Evolutionary conservation across 352 stramenopile species (phyloP).

Genomic region (Globisporangium spinosum): DNA sequence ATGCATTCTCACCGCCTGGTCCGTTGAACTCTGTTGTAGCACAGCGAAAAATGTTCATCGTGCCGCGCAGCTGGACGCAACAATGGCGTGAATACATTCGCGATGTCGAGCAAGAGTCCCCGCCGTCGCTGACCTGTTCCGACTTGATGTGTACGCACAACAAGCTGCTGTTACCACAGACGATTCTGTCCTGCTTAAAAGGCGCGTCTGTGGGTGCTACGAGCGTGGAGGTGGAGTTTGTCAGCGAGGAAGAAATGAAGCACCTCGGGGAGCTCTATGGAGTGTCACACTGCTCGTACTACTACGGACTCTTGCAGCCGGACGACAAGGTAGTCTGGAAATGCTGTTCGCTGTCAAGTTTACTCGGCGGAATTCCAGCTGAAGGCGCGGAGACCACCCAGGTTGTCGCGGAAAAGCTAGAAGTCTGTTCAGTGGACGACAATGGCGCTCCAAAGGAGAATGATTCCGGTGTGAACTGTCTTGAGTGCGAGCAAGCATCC

Average conservation of each 20-base stretch:
- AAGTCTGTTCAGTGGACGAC: slow-evolving; percentile 20
- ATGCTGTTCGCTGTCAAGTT: slow-evolving; percentile 36
- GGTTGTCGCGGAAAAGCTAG: slow-evolving; percentile 18
- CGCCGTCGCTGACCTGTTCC: slow-evolving; percentile 28
- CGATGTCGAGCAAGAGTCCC: slow-evolving; percentile 45
- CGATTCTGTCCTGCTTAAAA: slow-evolving; percentile 37
- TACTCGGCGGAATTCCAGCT: slow-evolving; percentile 15
- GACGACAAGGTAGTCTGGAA: slow-evolving; percentile 37
- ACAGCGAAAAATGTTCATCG: slow-evolving; percentile 50
- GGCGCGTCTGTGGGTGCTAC: slow-evolving; percentile 36
- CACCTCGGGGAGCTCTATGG: slow-evolving; percentile 59
- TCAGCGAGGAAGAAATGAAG: slow-evolving; percentile 56
- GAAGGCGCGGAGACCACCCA: slow-evolving; percentile 15
- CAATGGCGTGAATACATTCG: slow-evolving; percentile 74
- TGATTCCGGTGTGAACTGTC: slow-evolving; percentile 28
- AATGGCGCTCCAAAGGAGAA: slow-evolving; percentile 17
- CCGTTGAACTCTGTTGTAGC: slow-evolving; percentile 23
- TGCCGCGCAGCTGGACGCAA: slow-evolving; percentile 52
- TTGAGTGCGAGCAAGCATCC: slow-evolving; percentile 43
- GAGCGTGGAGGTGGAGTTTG: slow-evolving; percentile 54
- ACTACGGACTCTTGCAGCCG: slow-evolving; percentile 40
- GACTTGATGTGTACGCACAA: slow-evolving; percentile 48
- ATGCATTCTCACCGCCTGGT: slow-evolving; percentile 42
- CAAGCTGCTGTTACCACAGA: slow-evolving; percentile 51
- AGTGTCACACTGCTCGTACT: slow-evolving; percentile 38